phyloP scores from a whole-genome alignment of 2,329 filamentous ascomycete genomes.

The Orbilia oligospora region DNA sequence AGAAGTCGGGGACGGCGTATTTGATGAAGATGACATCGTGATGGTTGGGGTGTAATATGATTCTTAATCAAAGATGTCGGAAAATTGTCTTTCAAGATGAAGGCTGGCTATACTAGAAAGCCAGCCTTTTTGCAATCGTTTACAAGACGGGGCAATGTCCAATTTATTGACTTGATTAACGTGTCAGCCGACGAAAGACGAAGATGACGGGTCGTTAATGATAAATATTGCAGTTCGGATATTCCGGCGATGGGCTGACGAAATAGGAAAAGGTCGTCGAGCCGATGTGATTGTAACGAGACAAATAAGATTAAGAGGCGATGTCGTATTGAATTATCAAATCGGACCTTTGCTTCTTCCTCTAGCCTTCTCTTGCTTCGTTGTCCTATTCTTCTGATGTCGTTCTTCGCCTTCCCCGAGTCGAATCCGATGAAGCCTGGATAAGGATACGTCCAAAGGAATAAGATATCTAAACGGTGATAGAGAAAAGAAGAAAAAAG shows the following conservation, averaged over 20 bases:
- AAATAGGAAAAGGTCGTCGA: slow-evolving; percentile 30
- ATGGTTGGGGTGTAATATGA: slow-evolving; percentile 11
- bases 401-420: not conserved
- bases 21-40: slow-evolving; percentile 49
- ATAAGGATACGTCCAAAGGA: not conserved
- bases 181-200: slow-evolving; percentile 54
- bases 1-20: slow-evolving; percentile 63
- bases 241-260: slow-evolving; percentile 40
- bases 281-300: slow-evolving; percentile 25
- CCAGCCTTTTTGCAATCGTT: slow-evolving; percentile 38
- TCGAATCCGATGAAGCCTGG: not conserved
- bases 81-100: slow-evolving; percentile 8
- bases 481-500: not conserved
- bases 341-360: not conserved
- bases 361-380: not conserved
- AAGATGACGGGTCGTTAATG: slow-evolving; percentile 20
- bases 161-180: slow-evolving; percentile 40
- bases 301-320: slow-evolving; percentile 9
- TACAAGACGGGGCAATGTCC: not conserved
- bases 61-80: not conserved
- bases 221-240: slow-evolving; percentile 13
- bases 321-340: not conserved
- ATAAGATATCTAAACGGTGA: not conserved
- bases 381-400: not conserved
- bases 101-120: slow-evolving; percentile 42